These are phyloP conservation scores for Calocera viscosa DNA, from an alignment of 768 basidiomycete genomes.

Conservation along the genomic window DNA sequence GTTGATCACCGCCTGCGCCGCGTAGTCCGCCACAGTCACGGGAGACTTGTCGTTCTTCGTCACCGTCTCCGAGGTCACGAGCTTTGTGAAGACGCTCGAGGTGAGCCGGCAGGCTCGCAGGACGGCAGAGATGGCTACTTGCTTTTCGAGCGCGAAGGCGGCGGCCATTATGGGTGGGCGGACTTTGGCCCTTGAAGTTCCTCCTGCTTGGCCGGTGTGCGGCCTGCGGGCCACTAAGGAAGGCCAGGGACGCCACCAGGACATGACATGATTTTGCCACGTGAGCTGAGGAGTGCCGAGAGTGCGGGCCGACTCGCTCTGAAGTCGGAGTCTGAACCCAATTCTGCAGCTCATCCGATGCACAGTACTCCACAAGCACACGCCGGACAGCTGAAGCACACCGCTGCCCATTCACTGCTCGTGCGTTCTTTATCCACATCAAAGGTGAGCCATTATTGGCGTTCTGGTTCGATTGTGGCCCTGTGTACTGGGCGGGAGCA, in stretches of 20 bases:
- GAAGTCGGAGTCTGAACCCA: neutral
- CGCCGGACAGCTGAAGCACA: too few relatives aligned
- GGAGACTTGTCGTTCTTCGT: constrained; percentile 87
- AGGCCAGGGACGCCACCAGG: neutral
- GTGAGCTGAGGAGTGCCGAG: neutral
- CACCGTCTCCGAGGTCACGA: constrained; percentile 74
- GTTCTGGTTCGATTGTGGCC: too few relatives aligned
- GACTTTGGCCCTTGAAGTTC: neutral
- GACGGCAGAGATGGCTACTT: constrained; percentile 76
- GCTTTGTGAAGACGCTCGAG: constrained; percentile 68
- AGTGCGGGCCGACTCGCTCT: too few relatives aligned
- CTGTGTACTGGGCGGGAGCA: constrained; percentile 5
- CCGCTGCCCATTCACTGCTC: too few relatives aligned
- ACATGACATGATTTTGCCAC: neutral
- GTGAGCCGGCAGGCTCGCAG: constrained; percentile 75
- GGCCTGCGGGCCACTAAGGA: too few relatives aligned
- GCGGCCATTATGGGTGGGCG: neutral
- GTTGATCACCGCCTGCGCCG: constrained; percentile 85
- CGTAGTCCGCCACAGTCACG: constrained; percentile 87
- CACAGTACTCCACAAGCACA: too few relatives aligned
- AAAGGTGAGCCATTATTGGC: too few relatives aligned
- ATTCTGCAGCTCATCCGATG: neutral
- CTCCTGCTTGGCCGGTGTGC: too few relatives aligned
- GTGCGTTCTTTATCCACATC: too few relatives aligned
- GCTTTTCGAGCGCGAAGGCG: constrained; percentile 52